Evolutionary conservation across 768 basidiomycete species (phyloP).

Genomic region (Boletales sp.): DNA sequence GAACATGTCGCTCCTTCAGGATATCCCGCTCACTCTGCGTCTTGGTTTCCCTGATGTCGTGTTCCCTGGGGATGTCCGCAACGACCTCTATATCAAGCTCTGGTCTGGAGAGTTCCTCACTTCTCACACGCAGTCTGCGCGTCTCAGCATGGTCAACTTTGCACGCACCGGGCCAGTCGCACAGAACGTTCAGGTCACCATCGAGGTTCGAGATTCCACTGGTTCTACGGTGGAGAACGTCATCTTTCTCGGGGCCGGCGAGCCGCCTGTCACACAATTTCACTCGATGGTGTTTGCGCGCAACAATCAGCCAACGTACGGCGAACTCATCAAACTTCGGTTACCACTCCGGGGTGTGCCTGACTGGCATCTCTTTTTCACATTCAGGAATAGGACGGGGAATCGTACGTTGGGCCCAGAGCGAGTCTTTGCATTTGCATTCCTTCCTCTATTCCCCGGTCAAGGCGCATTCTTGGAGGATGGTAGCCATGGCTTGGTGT

Average conservation of each 20-base stretch:
- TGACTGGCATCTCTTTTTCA: slow-evolving; percentile 91
- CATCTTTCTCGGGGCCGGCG: slow-evolving; percentile 83
- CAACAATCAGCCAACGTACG: slow-evolving; percentile 87
- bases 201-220: slow-evolving; percentile 78
- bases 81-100: slow-evolving; percentile 94
- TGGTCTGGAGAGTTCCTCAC: slow-evolving; percentile 88
- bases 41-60: slow-evolving; percentile 97
- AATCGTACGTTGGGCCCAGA: slow-evolving; percentile 52
- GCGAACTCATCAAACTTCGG: slow-evolving; percentile 87
- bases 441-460: slow-evolving; percentile 81
- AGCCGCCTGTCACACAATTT: slow-evolving; percentile 75
- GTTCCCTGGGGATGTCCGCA: slow-evolving; percentile 87
- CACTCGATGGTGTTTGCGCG: slow-evolving; percentile 89
- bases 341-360: slow-evolving; percentile 65
- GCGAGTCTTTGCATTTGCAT: slow-evolving; percentile 88
- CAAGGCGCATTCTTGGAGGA: slow-evolving; percentile 80
- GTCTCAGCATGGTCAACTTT: slow-evolving; percentile 55
- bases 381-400: slow-evolving; percentile 74
- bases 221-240: slow-evolving; percentile 67
- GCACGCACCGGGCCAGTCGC: slow-evolving; percentile 53
- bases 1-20: slow-evolving; percentile 79
- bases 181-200: slow-evolving; percentile 75
- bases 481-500: slow-evolving; percentile 78
- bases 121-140: slow-evolving; percentile 49
- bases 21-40: slow-evolving; percentile 76